Base-by-base conservation (phyloP, 2,329 filamentous ascomycete genomes). In the Tympanopsis confertula region DNA sequence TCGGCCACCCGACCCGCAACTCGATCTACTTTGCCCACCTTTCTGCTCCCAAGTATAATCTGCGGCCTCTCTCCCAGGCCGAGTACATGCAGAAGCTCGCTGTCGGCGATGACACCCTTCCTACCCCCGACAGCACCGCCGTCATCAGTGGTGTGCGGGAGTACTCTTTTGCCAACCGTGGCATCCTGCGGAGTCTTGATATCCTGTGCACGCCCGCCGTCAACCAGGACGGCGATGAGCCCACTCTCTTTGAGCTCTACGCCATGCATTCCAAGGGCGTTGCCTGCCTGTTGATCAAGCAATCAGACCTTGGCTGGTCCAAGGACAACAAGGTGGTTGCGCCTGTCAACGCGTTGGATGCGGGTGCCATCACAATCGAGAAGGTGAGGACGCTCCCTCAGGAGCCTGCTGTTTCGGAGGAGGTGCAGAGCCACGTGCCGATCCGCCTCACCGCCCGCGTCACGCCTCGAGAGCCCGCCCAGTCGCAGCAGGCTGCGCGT, bases 251-350 rank as follows among this genome's bases (percentile, higher is more conserved):
- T 51, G 91, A 98, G 63, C 70, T 98, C 7, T 98, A 98, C 55
- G 83, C 86, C 20, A 94, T 95, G 82, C 89, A 98, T 58, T 95
- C 91, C 10, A 93, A 87, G 62, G 91, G 91, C 43, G 87, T 96
- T n/a, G 88, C 88, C 14, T 89, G 85, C 50, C 57, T 96, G 38
- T 79, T 78, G 45, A 78, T 98, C 55, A 89, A 83, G 56, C 86
- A 89, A 54, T 76, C 80, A 37, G 89, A 96, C 58, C 68, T 98
- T 36, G 91, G 93, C 20, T 96, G 88, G 88, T 82, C 81, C 48
- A 75, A 78, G 48, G 86, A 95, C 44, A 89, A 87, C 60, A 94
- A 93, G 65, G 84, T 94, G 38, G 66, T 94, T 28, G 66, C 80
- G 38, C 71, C 82, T 0, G 74, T 91, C 28, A 79, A 94, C 56